Evolutionary conservation across 139 green algal species (phyloP), one percentile per base, ranked within the genome.

Genomic region (Chlamydomonas schloesseri): DNA sequence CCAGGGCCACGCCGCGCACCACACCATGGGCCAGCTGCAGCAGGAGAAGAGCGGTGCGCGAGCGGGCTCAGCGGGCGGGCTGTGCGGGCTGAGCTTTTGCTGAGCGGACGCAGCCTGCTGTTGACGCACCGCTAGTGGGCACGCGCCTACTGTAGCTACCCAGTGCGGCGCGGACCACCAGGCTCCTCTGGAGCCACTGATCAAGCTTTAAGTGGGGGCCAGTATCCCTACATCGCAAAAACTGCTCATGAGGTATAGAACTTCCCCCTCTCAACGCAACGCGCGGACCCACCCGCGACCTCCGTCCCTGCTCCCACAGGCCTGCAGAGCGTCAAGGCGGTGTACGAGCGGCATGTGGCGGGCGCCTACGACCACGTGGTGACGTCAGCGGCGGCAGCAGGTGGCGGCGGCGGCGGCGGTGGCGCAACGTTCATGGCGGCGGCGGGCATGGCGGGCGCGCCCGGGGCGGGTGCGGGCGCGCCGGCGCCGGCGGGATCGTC

Each of bases 281-380:
- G n/a, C n/a, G n/a, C n/a, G n/a, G n/a, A n/a, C n/a, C n/a, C n/a
- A n/a, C n/a, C n/a, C n/a, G n/a, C n/a, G n/a, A n/a, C n/a, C 20
- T 24, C 28, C 4, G 14, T 65, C 17, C 17, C 57, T 24, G 14
- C 57, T 65, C 4, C 15, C 24, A 29, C 18, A 46, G 64, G 46
- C 8, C 64, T 84, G 78, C 20, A 24, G 1, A n/a, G 46, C n/a
- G 42, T 84, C 14, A 75, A 75, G 78, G 64, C 65, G 6, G 78
- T 67, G 1, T 84, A n/a, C 65, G 78, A 84, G 46, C 64, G 78
- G n/a, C 78, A 73, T 1, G 20, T 15, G 17, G 68, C 68, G 33
- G 8, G 42, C 42, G 42, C 42, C 42, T 50, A 50, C 42, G 42
- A 50, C 42, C 42, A 50, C 8, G 42, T 50, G 6, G 42, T 8